A percentile compares a stretch with the other conserved stretches of the same genome.
Conservation (phyloP, 2,329 filamentous ascomycete genomes). For the Phyllosticta citrichinensis region DNA sequence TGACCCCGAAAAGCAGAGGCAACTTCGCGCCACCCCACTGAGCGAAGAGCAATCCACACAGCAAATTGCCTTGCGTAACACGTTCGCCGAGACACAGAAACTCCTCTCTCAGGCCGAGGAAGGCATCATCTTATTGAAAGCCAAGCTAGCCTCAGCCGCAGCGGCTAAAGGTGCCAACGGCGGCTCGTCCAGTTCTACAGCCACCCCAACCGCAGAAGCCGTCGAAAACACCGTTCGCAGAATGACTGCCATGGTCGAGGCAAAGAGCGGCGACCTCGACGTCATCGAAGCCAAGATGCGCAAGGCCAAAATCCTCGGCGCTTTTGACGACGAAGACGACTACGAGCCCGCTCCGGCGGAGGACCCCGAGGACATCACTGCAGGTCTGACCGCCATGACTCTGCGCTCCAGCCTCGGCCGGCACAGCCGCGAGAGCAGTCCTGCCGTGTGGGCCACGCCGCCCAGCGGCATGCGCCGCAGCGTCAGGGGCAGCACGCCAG, state of each 20-base stretch:
- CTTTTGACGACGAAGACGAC: slow-evolving; percentile 10
- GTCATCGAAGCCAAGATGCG: slow-evolving; percentile 80
- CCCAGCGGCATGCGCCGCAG: slow-evolving; percentile 20
- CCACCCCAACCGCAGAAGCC: slow-evolving; percentile 76
- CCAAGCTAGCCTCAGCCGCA: slow-evolving; percentile 55
- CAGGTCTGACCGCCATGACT: slow-evolving; percentile 10
- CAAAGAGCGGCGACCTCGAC: slow-evolving; percentile 82
- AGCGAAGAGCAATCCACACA: slow-evolving; percentile 74
- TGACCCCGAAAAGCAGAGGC: slow-evolving; percentile 57
- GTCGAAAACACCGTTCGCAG: slow-evolving; percentile 85
- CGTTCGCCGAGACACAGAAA: slow-evolving; percentile 64
- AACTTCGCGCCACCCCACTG: slow-evolving; percentile 61
- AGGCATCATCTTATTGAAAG: slow-evolving; percentile 65
- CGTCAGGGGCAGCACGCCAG: slow-evolving; percentile 19
- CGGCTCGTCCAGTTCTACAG: slow-evolving; percentile 13
- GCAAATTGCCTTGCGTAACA: slow-evolving; percentile 70
- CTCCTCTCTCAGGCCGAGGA: slow-evolving; percentile 72
- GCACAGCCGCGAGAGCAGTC: slow-evolving; percentile 13
- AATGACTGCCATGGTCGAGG: slow-evolving; percentile 87
- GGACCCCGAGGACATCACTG: slow-evolving; percentile 7
- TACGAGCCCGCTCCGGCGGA: slow-evolving; percentile 13
- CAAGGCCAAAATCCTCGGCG: slow-evolving; percentile 38
- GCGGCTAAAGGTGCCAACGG: slow-evolving; percentile 37
- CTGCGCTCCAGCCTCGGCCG: slow-evolving; percentile 13
- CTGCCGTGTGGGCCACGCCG: slow-evolving; percentile 28